A percentile compares a stretch with the other conserved stretches of the same genome.
Evolutionary conservation across 2,329 filamentous ascomycete genomes (phyloP).

Genomic region (Fragosphaeria purpurea): DNA sequence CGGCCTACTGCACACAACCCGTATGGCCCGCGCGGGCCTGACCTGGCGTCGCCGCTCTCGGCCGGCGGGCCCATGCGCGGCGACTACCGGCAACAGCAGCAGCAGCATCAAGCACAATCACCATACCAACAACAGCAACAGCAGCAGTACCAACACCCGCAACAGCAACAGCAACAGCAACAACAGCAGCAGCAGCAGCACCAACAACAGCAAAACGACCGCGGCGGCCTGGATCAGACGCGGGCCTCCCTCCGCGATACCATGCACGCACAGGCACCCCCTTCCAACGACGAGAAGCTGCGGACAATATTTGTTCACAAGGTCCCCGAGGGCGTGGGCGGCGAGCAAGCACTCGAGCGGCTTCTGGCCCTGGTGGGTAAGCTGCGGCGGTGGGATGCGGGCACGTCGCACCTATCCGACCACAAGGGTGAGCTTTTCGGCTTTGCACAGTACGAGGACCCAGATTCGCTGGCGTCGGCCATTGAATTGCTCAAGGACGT

Average conservation of each 20-base stretch:
- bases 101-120: slow-evolving; percentile 19
- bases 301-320: slow-evolving; percentile 85
- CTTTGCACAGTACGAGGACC: slow-evolving; percentile 91
- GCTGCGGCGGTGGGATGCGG: slow-evolving; percentile 76
- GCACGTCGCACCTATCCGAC: slow-evolving; percentile 48
- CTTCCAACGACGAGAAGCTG: slow-evolving; percentile 81
- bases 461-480: slow-evolving; percentile 75
- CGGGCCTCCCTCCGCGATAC: slow-evolving; percentile 57
- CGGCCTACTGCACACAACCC: slow-evolving; percentile 11
- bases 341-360: slow-evolving; percentile 68
- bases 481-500: slow-evolving; percentile 76
- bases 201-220: slow-evolving; percentile 37
- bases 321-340: slow-evolving; percentile 67
- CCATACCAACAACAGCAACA: too few relatives aligned
- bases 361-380: slow-evolving; percentile 69
- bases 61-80: slow-evolving; percentile 14
- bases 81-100: slow-evolving; percentile 19
- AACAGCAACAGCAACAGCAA: too few relatives aligned
- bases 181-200: neutral
- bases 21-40: slow-evolving; percentile 31
- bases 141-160: too few relatives aligned
- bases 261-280: slow-evolving; percentile 65
- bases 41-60: slow-evolving; percentile 30
- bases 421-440: slow-evolving; percentile 81
- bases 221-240: slow-evolving; percentile 45